Base-by-base conservation (phyloP, 768 basidiomycete species). In the Coprinopsis cinerea region DNA sequence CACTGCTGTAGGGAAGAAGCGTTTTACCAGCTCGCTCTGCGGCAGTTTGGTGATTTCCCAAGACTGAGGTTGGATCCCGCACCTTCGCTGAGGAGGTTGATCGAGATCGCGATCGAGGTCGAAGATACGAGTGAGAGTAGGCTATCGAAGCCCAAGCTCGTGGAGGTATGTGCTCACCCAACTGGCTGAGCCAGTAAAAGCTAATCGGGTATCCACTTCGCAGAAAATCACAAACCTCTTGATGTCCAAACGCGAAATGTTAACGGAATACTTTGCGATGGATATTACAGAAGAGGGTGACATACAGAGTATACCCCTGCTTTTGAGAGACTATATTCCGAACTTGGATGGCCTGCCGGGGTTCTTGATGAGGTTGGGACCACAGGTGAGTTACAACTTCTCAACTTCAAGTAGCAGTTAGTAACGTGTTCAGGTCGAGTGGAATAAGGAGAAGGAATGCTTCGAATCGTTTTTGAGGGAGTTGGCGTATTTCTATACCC, bases 1-100 rank as follows among this genome's bases (percentile, higher is more conserved):
- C 47, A 32, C 2, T 40, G 36, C 35, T 53, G 2, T 32, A 96
- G 93, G 0, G 92, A 96, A 59, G 92, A 96, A 57, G 73, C 96
- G 27, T 95, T 98, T 64, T 97, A 96, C 66, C 96, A 99, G 61
- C 77, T 99, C 5, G 91, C 82, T 1, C 67, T 98, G 23, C 76
- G 90, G 15, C 95, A 98, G 63, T 99, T 99, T 59, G 91, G 93
- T 1, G 78, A 88, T 53, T 79, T 88, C 54, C 76, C 79, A 52
- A 75, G 81, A 18, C 67, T 97, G 44, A 84, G 83, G 53, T 74
- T 98, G 2, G 84, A 93, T 28, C 94, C 95, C 1, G 72, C 94
- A 2, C 91, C 92, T 0, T 69, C 81, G 0, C 61, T 98, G 14
- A 76, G 74, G 1, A 77, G 76, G 10, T 70, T 98, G 44, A 59